phyloP scores from a whole-genome alignment of 176 grass and related monocot species.

The Pharus latifolius region DNA sequence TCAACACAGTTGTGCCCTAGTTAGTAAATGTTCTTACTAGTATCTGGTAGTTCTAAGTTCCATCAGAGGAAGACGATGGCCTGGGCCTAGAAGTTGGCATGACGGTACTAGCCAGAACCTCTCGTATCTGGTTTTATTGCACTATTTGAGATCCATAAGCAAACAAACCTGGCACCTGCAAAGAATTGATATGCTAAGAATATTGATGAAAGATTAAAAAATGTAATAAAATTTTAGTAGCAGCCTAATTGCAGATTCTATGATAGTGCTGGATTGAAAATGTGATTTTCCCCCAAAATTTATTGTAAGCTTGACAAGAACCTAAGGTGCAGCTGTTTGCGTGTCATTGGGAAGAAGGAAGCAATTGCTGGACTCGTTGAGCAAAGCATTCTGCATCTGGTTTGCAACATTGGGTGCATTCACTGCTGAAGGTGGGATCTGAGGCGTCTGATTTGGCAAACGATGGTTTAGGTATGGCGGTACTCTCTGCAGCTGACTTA shows the following conservation, averaged over 20 bases:
- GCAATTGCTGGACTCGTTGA: constrained; percentile 18
- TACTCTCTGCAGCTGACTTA: constrained; percentile 38
- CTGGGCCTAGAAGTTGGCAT: constrained; percentile 12
- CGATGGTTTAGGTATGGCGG: constrained; percentile 23
- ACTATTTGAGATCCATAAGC: constrained; percentile 33
- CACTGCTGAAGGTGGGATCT: constrained; percentile 13
- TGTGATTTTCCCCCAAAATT: no score
- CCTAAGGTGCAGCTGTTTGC: constrained; percentile 33
- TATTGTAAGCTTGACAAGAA: no score
- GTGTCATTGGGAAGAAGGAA: constrained; percentile 24
- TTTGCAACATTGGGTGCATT: constrained; percentile 18
- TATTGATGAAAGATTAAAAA: no score
- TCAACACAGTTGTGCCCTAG: no score
- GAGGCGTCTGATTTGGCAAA: constrained; percentile 38
- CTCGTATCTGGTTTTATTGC: constrained; percentile 23
- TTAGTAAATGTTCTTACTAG: constrained; percentile 8
- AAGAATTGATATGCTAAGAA: background rate
- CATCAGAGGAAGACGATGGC: background rate
- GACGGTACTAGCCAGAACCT: constrained; percentile 2
- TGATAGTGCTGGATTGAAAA: no score
- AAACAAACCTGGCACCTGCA: constrained; percentile 31
- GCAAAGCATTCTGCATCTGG: no score
- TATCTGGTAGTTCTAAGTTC: constrained; percentile 6
- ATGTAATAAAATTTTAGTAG: no score
- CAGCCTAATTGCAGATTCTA: no score